A percentile compares a stretch with the other conserved stretches of the same genome.
phyloP scores from a whole-genome alignment of 2,329 filamentous ascomycete species.

The Albifimbria verrucaria region DNA sequence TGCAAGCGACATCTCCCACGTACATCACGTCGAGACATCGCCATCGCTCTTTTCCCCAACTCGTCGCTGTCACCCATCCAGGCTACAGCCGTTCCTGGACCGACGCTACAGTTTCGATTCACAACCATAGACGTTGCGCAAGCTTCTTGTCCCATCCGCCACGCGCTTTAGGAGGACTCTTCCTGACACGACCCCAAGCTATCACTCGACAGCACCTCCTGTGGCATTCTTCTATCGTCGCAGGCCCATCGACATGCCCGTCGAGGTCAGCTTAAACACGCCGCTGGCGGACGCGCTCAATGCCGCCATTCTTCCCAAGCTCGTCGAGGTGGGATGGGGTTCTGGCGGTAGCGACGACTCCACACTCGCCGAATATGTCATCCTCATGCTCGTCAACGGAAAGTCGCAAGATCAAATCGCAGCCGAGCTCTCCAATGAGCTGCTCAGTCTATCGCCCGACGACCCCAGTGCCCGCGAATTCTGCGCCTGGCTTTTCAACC shows the following conservation, averaged over 20 bases:
- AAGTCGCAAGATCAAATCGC: slow-evolving; percentile 91
- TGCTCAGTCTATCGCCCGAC: slow-evolving; percentile 77
- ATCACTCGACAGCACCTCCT: slow-evolving; percentile 17
- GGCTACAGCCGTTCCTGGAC: not conserved
- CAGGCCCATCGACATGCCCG: slow-evolving; percentile 59
- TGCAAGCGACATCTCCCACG: slow-evolving; percentile 17
- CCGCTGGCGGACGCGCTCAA: slow-evolving; percentile 83
- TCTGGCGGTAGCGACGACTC: slow-evolving; percentile 73
- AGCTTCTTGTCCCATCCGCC: not conserved
- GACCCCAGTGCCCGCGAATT: slow-evolving; percentile 82
- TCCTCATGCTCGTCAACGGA: slow-evolving; percentile 94
- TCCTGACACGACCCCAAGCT: not conserved
- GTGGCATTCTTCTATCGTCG: slow-evolving; percentile 11
- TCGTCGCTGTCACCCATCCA: not conserved
- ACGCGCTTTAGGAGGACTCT: not conserved
- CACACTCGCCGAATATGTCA: slow-evolving; percentile 90
- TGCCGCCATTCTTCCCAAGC: slow-evolving; percentile 80
- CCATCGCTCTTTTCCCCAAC: not conserved
- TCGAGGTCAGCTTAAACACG: slow-evolving; percentile 73
- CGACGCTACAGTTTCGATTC: not conserved
- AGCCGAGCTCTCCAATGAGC: slow-evolving; percentile 79
- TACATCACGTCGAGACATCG: slow-evolving; percentile 7
- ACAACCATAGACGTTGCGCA: not conserved
- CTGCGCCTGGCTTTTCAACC: slow-evolving; percentile 88
- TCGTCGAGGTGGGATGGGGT: slow-evolving; percentile 91